Evolutionary conservation across 202 grass and related monocot genomes (phyloP).

Genomic region (Setaria viridis): DNA sequence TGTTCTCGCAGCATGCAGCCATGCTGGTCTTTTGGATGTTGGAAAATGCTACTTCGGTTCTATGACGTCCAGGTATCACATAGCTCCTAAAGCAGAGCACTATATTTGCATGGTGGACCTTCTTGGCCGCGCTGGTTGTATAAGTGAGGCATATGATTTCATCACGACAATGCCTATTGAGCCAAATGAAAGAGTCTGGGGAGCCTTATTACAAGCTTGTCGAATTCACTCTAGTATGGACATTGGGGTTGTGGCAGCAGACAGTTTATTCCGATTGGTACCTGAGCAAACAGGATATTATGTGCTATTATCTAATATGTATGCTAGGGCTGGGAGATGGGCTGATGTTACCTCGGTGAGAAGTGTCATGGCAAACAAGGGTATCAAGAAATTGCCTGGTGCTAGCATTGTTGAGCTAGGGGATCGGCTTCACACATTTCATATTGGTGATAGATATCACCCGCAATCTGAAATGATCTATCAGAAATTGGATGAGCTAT

Average conservation of each 20-base stretch:
- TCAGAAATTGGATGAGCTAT: constrained; percentile 62
- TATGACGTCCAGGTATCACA: constrained; percentile 68
- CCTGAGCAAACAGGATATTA: constrained; percentile 80
- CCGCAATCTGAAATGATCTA: constrained; percentile 74
- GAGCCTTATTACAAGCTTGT: constrained; percentile 74
- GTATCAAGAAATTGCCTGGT: constrained; percentile 80
- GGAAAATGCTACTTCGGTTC: constrained; percentile 66
- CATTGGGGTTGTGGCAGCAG: constrained; percentile 70
- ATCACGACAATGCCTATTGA: constrained; percentile 63
- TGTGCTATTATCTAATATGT: constrained; percentile 89
- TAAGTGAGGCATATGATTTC: constrained; percentile 76
- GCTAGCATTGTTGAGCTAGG: constrained; percentile 75
- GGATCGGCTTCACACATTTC: constrained; percentile 71
- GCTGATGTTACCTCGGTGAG: constrained; percentile 70
- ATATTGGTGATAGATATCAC: constrained; percentile 70
- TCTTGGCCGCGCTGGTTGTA: constrained; percentile 65
- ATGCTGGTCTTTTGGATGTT: constrained; percentile 70
- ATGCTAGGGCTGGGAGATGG: constrained; percentile 81
- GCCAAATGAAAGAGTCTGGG: constrained; percentile 85
- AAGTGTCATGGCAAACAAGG: constrained; percentile 63
- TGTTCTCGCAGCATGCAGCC: constrained; percentile 76
- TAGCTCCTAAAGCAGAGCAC: constrained; percentile 68
- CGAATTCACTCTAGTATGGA: constrained; percentile 82
- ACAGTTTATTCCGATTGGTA: constrained; percentile 74
- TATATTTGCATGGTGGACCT: constrained; percentile 87